phyloP scores from a whole-genome alignment of 1,284 basidiomycete species.

The Microbotryum lychnidis-dioicae region DNA sequence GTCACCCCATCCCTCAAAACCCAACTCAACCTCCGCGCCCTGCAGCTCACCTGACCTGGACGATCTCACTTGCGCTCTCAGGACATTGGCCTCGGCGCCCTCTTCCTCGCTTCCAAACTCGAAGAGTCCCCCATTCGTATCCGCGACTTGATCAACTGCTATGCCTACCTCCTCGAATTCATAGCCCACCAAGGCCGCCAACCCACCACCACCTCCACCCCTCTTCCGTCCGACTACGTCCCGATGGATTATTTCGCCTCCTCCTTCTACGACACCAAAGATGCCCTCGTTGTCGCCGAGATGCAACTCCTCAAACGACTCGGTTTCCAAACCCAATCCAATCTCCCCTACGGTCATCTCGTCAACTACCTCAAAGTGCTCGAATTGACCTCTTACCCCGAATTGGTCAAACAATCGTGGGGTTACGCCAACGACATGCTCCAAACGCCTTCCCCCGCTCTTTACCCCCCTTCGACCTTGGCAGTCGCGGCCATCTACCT shows the following conservation, averaged over 20 bases:
- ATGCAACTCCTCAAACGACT: conserved; percentile 92
- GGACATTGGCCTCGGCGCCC: conserved; percentile 86
- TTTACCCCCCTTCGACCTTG: conserved; percentile 35
- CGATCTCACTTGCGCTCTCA: conserved; percentile 38
- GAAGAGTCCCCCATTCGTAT: conserved; percentile 87
- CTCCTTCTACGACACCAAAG: conserved; percentile 78
- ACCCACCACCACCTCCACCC: conserved; percentile 26
- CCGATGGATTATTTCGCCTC: conserved; percentile 79
- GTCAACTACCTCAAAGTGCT: conserved; percentile 91
- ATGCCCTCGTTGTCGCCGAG: conserved; percentile 83
- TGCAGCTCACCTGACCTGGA: not conserved
- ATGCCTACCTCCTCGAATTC: conserved; percentile 58
- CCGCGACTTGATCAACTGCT: conserved; percentile 89
- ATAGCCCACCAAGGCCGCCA: conserved; percentile 5
- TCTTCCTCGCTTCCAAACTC: conserved; percentile 91
- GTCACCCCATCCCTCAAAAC: conserved; percentile 35
- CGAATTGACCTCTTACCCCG: conserved; percentile 49
- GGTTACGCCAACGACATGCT: conserved; percentile 41
- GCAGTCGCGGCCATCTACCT: conserved; percentile 36
- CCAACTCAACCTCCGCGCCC: not conserved
- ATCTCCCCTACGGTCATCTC: conserved; percentile 85
- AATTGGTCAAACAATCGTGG: conserved; percentile 39
- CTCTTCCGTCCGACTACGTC: conserved; percentile 54
- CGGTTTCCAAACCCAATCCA: conserved; percentile 49
- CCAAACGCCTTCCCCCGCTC: conserved; percentile 34